Percentiles rank a stretch among this genome's conserved stretches.
phyloP scores from a whole-genome alignment of 345 rosid species.

The Brassica carinata region DNA sequence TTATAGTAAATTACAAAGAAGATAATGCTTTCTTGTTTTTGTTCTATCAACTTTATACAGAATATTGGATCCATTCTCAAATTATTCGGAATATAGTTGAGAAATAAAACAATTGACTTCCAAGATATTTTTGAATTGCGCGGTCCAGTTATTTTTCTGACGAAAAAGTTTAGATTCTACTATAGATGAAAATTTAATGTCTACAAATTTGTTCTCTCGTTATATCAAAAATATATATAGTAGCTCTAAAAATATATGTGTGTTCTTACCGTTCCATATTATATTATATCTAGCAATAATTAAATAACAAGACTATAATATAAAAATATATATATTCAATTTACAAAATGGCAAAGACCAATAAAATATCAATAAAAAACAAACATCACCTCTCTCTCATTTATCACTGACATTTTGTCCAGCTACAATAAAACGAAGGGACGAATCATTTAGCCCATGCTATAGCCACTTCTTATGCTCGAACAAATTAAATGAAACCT shows the following conservation, averaged over 20 bases:
- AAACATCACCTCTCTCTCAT: conserved; percentile 39
- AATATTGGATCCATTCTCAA: conserved; percentile 10
- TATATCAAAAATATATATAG: background rate
- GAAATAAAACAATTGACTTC: conserved; percentile 9
- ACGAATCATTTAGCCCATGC: conserved; percentile 33
- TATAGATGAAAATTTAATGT: conserved; percentile 13
- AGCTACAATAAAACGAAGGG: conserved; percentile 35
- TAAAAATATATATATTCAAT: background rate
- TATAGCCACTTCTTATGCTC: conserved; percentile 38
- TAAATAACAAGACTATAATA: background rate
- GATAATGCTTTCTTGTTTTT: background rate
- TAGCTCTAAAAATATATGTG: background rate
- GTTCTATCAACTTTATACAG: conserved; percentile 10
- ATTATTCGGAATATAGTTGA: conserved; percentile 18
- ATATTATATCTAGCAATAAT: conserved; percentile 1
- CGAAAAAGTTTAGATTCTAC: background rate
- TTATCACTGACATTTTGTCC: conserved; percentile 53
- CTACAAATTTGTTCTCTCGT: background rate
- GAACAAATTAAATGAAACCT: conserved; percentile 23
- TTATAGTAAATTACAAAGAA: background rate
- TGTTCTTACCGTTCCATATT: conserved; percentile 12
- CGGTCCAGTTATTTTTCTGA: background rate
- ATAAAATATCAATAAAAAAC: conserved; percentile 30
- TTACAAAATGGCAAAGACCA: conserved; percentile 31
- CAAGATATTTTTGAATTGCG: background rate